These are phyloP conservation scores for Trichoderma brevicompactum DNA, from an alignment of 2,329 filamentous ascomycete species.

Conservation along the genomic window DNA sequence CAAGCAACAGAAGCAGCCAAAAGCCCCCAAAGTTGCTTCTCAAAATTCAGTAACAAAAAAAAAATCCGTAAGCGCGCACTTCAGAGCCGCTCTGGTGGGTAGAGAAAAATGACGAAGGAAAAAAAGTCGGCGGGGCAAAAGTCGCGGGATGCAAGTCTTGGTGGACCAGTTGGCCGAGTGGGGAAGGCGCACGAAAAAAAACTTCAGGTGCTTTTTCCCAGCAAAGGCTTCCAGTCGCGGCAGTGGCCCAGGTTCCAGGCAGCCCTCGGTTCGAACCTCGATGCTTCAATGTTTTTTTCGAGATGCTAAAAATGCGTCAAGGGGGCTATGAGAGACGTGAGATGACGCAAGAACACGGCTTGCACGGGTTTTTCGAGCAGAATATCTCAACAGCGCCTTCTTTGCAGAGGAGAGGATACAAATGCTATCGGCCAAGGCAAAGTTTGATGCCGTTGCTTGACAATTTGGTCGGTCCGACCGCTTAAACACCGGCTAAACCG, in stretches of 20 bases:
- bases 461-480: conserved; percentile 20
- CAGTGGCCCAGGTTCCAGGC: not conserved
- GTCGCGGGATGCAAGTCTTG: not conserved
- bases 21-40: not conserved
- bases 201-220: not conserved
- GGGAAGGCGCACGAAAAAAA: conserved; percentile 24
- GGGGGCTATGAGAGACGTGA: not conserved
- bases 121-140: conserved; percentile 25
- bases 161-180: conserved; percentile 27
- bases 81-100: conserved; percentile 9
- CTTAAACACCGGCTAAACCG: conserved; percentile 9
- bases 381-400: not conserved
- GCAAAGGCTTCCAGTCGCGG: conserved; percentile 1
- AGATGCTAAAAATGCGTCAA: not conserved
- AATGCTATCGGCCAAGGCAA: conserved; percentile 1
- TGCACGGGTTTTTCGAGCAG: not conserved
- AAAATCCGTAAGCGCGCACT: conserved; percentile 9
- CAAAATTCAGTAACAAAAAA: not conserved
- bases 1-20: not conserved
- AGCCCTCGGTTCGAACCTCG: conserved; percentile 27
- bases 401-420: not conserved
- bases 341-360: not conserved
- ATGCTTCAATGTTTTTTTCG: conserved; percentile 19
- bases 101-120: conserved; percentile 18
- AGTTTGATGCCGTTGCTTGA: conserved; percentile 11